Percentiles rank a stretch among this genome's conserved stretches.
phyloP scores from a whole-genome alignment of 306 rosid genomes.

The Albizia julibrissin region DNA sequence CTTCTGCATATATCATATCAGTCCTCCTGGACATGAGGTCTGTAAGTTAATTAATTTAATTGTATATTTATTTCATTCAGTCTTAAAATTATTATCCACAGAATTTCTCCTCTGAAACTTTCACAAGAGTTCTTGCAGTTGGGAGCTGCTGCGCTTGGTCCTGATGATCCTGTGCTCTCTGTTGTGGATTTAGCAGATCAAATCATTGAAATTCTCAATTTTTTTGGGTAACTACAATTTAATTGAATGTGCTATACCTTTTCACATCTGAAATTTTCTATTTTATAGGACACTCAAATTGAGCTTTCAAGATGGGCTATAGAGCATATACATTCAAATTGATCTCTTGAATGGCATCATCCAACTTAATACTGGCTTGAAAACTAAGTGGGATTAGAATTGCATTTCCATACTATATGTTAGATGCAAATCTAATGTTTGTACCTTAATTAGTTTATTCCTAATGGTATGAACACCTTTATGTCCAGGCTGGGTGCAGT shows the following conservation, averaged over 20 bases:
- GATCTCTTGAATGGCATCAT: slow-evolving; percentile 18
- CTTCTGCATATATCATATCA: slow-evolving; percentile 92
- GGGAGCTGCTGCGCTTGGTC: slow-evolving; percentile 86
- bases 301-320: background rate
- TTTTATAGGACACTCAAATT: background rate
- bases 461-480: slow-evolving; percentile 33
- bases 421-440: slow-evolving; percentile 21
- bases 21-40: slow-evolving; percentile 99
- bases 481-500: slow-evolving; percentile 89
- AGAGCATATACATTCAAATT: background rate
- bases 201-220: slow-evolving; percentile 82
- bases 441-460: slow-evolving; percentile 10
- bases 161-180: slow-evolving; percentile 64
- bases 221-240: slow-evolving; percentile 62
- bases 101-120: slow-evolving; percentile 64
- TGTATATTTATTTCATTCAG: slow-evolving; percentile 16
- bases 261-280: slow-evolving; percentile 2
- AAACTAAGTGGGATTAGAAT: slow-evolving; percentile 1
- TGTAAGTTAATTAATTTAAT: slow-evolving; percentile 46
- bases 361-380: background rate
- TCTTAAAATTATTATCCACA: slow-evolving; percentile 56
- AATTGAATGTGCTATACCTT: slow-evolving; percentile 2
- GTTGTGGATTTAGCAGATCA: slow-evolving; percentile 91
- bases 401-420: background rate
- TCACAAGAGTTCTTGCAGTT: slow-evolving; percentile 94